A percentile compares a stretch with the other conserved stretches of the same genome.
phyloP scores from a whole-genome alignment of 192 early-diverging fungal species.

The Umbelopsis isabellina region DNA sequence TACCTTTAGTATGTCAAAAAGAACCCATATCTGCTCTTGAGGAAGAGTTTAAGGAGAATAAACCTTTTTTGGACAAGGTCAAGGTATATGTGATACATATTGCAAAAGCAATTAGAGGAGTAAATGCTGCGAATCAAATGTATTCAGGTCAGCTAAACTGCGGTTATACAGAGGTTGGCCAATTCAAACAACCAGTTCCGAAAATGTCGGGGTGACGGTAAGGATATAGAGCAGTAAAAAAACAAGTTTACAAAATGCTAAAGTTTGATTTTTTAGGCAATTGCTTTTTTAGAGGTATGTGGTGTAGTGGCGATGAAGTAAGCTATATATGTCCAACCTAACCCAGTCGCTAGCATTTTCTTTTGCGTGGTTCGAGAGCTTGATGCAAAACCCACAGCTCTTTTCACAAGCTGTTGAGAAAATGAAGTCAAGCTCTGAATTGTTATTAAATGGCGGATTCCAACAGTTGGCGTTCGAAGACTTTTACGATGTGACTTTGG shows the following conservation, averaged over 20 bases:
- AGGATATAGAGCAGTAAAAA: neutral
- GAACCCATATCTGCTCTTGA: slow-evolving; percentile 49
- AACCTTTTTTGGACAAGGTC: slow-evolving; percentile 54
- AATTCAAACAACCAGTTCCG: slow-evolving; percentile 51
- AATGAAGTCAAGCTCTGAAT: slow-evolving; percentile 45
- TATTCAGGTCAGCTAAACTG: neutral
- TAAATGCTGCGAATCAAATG: neutral
- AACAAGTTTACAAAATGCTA: neutral
- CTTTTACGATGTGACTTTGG: slow-evolving; percentile 54
- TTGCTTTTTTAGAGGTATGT: slow-evolving; percentile 64
- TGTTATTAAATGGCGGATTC: slow-evolving; percentile 48
- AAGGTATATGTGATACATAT: slow-evolving; percentile 34
- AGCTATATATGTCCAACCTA: neutral
- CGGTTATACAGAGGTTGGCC: slow-evolving; percentile 45
- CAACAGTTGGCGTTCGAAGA: slow-evolving; percentile 57
- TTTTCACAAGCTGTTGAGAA: slow-evolving; percentile 32
- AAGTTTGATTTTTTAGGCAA: slow-evolving; percentile 44
- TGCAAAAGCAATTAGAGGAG: neutral
- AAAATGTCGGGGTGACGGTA: slow-evolving; percentile 64
- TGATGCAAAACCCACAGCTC: slow-evolving; percentile 32
- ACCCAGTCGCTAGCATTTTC: slow-evolving; percentile 47
- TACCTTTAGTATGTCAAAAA: slow-evolving; percentile 56
- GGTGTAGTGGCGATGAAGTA: neutral
- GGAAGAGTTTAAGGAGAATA: slow-evolving; percentile 56
- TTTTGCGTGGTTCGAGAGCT: slow-evolving; percentile 66